phyloP scores from a whole-genome alignment of 2,329 filamentous ascomycete genomes.

The Fusarium oligoseptatum region DNA sequence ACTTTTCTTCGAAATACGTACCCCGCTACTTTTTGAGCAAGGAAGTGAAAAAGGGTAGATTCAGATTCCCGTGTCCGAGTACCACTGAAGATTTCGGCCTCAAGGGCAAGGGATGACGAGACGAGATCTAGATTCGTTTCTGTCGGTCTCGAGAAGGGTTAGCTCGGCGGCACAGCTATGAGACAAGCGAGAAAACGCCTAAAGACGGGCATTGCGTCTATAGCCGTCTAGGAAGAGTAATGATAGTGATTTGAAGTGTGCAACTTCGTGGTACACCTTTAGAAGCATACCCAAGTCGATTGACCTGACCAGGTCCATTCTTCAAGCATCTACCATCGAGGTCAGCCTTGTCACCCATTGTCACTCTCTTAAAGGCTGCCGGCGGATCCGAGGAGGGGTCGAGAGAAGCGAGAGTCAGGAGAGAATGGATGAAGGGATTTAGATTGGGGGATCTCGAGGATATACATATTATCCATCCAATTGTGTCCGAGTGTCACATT shows the following conservation, averaged over 20 bases:
- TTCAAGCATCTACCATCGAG: background rate
- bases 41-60: background rate
- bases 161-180: background rate
- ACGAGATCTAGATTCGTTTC: slow-evolving; percentile 1
- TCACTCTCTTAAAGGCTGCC: background rate
- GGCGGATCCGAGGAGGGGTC: background rate
- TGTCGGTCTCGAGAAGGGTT: background rate
- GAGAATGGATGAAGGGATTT: background rate
- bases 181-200: background rate
- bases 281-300: background rate
- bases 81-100: background rate
- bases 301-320: background rate
- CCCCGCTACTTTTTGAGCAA: background rate
- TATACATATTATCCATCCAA: background rate
- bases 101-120: background rate
- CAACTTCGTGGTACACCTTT: background rate
- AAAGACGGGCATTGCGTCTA: background rate
- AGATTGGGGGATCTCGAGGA: background rate
- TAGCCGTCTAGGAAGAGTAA: background rate
- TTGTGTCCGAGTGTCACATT: background rate
- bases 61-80: background rate
- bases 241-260: background rate
- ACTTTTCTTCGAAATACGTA: background rate
- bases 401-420: background rate
- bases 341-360: background rate